Evolutionary conservation across 2,329 filamentous ascomycete genomes (phyloP).

Genomic region (Aspergillus brunneoviolaceus): DNA sequence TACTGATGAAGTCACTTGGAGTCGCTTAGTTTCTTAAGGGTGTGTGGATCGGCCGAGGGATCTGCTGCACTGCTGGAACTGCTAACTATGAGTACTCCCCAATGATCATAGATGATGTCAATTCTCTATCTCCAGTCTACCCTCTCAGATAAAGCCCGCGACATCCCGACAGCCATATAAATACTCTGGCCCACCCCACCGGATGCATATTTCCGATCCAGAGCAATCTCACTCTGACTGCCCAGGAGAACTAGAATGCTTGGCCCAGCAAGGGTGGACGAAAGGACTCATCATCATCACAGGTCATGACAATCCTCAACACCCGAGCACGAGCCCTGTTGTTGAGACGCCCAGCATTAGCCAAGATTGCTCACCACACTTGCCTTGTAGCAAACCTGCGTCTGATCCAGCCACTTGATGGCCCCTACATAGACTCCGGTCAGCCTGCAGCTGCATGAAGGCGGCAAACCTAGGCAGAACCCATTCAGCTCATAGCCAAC

Average conservation of each 20-base stretch:
- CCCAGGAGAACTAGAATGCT: slow-evolving; percentile 20
- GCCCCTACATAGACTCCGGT: not conserved
- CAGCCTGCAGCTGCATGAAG: not conserved
- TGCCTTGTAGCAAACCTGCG: not conserved
- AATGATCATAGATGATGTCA: slow-evolving; percentile 14
- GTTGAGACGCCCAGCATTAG: not conserved
- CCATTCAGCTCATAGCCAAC: not conserved
- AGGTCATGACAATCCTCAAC: not conserved
- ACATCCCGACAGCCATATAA: not conserved
- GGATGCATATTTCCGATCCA: not conserved
- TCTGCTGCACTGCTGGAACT: not conserved
- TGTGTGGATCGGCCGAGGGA: slow-evolving; percentile 9
- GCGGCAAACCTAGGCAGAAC: not conserved
- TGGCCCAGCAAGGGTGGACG: slow-evolving; percentile 20
- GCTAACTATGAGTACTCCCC: not conserved
- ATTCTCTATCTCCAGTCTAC: not conserved
- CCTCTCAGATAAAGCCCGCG: not conserved
- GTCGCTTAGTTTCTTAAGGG: not conserved
- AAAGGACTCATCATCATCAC: not conserved
- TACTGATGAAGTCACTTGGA: slow-evolving; percentile 12
- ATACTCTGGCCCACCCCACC: not conserved
- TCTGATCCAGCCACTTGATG: not conserved
- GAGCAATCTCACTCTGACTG: not conserved
- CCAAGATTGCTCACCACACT: not conserved
- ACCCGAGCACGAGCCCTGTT: not conserved